Evolutionary conservation across 148 eudicot species (phyloP).

Genomic region (Vaccinium vitisidaea): DNA sequence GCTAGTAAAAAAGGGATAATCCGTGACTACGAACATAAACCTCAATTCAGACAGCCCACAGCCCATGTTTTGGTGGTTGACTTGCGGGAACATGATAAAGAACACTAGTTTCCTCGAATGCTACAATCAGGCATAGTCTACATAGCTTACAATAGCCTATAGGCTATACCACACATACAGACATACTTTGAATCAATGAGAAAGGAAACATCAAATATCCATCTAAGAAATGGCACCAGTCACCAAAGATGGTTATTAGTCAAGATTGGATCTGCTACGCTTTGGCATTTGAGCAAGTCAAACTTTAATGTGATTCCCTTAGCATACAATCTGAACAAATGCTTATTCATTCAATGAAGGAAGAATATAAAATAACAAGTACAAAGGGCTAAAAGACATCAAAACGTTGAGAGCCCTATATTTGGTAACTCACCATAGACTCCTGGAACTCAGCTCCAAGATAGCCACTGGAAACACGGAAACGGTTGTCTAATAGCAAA

Average conservation of each 20-base stretch:
- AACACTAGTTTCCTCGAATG: neutral
- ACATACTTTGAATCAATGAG: neutral
- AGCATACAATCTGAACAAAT: neutral
- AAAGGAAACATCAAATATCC: neutral
- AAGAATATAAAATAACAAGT: neutral
- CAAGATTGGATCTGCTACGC: neutral
- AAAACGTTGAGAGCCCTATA: neutral
- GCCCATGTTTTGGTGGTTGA: neutral
- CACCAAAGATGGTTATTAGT: neutral
- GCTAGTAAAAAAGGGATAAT: neutral
- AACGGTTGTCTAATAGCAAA: conserved; percentile 86
- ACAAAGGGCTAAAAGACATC: neutral
- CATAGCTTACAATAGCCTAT: too few species aligned
- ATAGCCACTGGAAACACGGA: conserved; percentile 76
- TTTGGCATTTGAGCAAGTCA: neutral
- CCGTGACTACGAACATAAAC: neutral
- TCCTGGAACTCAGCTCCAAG: conserved; percentile 97
- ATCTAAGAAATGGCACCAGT: neutral
- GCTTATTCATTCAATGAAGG: neutral
- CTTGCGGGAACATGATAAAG: neutral
- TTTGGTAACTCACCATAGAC: conserved; percentile 51
- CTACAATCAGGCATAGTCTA: neutral
- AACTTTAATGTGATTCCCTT: neutral
- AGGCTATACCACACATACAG: neutral
- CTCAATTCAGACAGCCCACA: neutral